Base-by-base conservation (phyloP, 495 filamentous ascomycete species). In the Viridothelium virens region DNA sequence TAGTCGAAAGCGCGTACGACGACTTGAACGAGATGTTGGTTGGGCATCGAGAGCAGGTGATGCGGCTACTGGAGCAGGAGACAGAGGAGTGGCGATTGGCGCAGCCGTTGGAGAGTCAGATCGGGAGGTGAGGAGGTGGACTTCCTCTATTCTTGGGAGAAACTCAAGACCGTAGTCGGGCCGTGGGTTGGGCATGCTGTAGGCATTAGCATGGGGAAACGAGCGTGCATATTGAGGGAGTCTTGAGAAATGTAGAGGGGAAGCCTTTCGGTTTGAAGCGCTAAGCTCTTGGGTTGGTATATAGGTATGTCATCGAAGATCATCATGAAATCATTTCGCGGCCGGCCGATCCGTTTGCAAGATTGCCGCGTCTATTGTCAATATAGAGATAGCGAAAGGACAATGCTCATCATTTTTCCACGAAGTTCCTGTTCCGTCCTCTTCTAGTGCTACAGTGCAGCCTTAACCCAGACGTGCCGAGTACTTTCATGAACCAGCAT, bases 21-120 rank as follows among this genome's bases (percentile, higher is more conserved):
- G 59, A 65, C 12, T 65, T 79, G 10, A 73, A 73, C 56, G 69
- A 76, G 10, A 79, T 79, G 78, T 65, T 79, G 10, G 31, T 59
- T 6, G 70, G 68, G 53, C 72, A 79, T 56, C 67, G 71, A 39
- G 61, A 72, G 6, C 63, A 73, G 39, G 71, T 80, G 1, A 65
- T 56, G 10, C 64, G 67, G n/a, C 33, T 67, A 16, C 62, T 78
- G 34, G 39, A 69, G 41, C 18, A 66, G 47, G 67, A 71, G 48
- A 77, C 74, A 18, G 67, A 48, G 33, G 73, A 73, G n/a, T 75
- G 70, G 70, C 38, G 71, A 33, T 5, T 53, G 48, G 11, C 11
- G 48, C 48, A 53, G 48, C 48, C 48, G 25, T 33, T 33, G 37
- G 36, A 16, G 46, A 47, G 47, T 31, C 65, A 56, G 33, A 38